Evolutionary conservation across 2,329 filamentous ascomycete species (phyloP).

Genomic region (Arthroderma uncinatum): DNA sequence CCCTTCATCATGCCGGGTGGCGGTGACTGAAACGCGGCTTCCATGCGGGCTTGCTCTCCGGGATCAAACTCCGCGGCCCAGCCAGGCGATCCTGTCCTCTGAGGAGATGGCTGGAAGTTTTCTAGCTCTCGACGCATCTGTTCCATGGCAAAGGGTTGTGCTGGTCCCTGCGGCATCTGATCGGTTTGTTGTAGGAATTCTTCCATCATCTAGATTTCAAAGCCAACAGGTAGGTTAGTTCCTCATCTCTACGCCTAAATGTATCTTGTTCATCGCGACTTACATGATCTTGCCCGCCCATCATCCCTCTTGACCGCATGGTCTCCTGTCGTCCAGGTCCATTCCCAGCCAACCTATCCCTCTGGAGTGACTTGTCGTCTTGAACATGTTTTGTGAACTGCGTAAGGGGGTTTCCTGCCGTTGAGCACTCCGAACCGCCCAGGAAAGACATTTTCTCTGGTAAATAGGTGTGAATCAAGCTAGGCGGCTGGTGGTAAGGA

Average conservation of each 20-base stretch:
- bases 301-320: conserved; percentile 62
- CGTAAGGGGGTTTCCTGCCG: conserved; percentile 86
- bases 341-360: conserved; percentile 72
- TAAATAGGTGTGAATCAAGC: neutral
- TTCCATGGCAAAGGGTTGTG: conserved; percentile 54
- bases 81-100: conserved; percentile 43
- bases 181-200: conserved; percentile 75
- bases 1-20: conserved; percentile 35
- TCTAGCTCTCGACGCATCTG: conserved; percentile 55
- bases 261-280: conserved; percentile 9
- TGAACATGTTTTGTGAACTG: conserved; percentile 97
- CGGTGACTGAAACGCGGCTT: conserved; percentile 54
- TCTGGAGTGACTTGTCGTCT: conserved; percentile 88
- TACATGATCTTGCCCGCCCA: conserved; percentile 63
- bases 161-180: conserved; percentile 45
- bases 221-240: conserved; percentile 3
- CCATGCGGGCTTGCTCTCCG: conserved; percentile 56
- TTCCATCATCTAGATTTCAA: conserved; percentile 64
- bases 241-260: conserved; percentile 20
- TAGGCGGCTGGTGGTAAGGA: neutral
- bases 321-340: conserved; percentile 61
- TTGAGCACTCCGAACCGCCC: conserved; percentile 91
- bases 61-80: conserved; percentile 57
- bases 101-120: conserved; percentile 38
- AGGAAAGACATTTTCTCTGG: conserved; percentile 72